These are phyloP conservation scores for Dissophora globulifera DNA, from an alignment of 192 early-diverging fungal species.

Conservation along the genomic window DNA sequence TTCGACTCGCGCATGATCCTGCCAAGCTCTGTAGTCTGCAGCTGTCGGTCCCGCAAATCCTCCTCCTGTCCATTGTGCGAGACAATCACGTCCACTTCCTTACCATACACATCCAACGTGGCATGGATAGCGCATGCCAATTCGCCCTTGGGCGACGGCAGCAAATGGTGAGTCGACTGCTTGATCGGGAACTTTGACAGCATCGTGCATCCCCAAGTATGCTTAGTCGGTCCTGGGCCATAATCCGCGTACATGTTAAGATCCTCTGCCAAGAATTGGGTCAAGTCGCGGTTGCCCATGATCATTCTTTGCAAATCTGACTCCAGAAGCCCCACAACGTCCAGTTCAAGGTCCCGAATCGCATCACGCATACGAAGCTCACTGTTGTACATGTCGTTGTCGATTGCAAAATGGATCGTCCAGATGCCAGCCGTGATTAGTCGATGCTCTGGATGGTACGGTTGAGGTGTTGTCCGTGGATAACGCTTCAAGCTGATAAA, in stretches of 20 bases:
- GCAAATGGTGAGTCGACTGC: slow-evolving; percentile 75
- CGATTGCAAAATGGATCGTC: slow-evolving; percentile 88
- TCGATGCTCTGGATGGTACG: slow-evolving; percentile 71
- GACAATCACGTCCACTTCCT: slow-evolving; percentile 81
- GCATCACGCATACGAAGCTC: slow-evolving; percentile 76
- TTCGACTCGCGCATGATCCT: slow-evolving; percentile 78
- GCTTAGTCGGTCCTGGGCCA: slow-evolving; percentile 85
- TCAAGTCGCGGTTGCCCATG: slow-evolving; percentile 86
- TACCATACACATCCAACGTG: slow-evolving; percentile 83
- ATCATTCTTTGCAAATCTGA: slow-evolving; percentile 83
- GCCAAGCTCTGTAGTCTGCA: slow-evolving; percentile 83
- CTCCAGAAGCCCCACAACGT: slow-evolving; percentile 84
- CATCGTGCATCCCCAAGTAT: slow-evolving; percentile 88
- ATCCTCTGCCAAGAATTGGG: slow-evolving; percentile 81
- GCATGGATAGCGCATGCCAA: slow-evolving; percentile 88
- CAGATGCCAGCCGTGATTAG: slow-evolving; percentile 82
- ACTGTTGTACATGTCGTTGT: slow-evolving; percentile 88
- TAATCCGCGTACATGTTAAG: slow-evolving; percentile 85
- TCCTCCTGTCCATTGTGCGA: slow-evolving; percentile 89
- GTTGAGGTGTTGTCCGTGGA: slow-evolving; percentile 62
- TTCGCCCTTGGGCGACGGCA: slow-evolving; percentile 86
- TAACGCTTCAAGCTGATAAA: slow-evolving; percentile 56
- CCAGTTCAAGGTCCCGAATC: slow-evolving; percentile 79
- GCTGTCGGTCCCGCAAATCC: slow-evolving; percentile 73
- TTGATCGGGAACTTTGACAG: slow-evolving; percentile 87